phyloP scores from a whole-genome alignment of 352 stramenopile species.

The Pythium guiyangense region DNA sequence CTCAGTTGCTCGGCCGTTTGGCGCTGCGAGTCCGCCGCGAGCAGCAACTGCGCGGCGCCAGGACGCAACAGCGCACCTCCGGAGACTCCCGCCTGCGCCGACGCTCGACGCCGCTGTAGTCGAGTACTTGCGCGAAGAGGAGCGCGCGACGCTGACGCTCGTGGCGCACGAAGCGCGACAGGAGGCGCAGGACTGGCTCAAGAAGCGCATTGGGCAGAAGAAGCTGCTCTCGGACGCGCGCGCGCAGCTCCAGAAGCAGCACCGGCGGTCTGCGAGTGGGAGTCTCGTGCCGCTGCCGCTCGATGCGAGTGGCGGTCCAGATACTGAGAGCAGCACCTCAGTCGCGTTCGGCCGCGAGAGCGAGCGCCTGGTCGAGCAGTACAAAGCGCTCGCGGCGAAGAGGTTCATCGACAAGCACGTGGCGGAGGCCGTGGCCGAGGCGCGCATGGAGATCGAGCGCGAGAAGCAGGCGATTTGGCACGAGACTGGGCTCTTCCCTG shows the following conservation, averaged over 20 bases:
- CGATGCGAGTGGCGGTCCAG: too few species aligned
- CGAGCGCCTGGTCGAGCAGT: constrained; percentile 42
- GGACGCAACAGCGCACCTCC: constrained; percentile 6
- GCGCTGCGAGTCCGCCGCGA: too few species aligned
- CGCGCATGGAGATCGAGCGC: constrained; percentile 57
- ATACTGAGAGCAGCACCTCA: background rate
- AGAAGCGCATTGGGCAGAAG: constrained; percentile 71
- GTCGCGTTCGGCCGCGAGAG: constrained; percentile 13
- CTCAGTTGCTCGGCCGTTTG: too few species aligned
- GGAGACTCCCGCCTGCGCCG: constrained; percentile 21
- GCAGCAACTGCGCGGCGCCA: too few species aligned
- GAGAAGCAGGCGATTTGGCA: constrained; percentile 65
- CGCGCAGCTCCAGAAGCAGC: constrained; percentile 38
- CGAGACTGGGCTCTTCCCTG: constrained; percentile 57
- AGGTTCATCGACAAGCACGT: constrained; percentile 78
- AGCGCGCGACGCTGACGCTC: constrained; percentile 56
- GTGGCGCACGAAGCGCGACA: constrained; percentile 61
- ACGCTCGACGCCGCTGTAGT: constrained; percentile 26
- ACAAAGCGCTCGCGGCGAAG: constrained; percentile 47
- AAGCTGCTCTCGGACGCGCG: constrained; percentile 68
- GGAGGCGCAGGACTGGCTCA: constrained; percentile 66
- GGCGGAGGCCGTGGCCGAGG: constrained; percentile 51
- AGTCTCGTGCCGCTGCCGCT: constrained; percentile 15
- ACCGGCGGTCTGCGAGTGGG: constrained; percentile 40
- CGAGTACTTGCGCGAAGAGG: constrained; percentile 49